These are phyloP conservation scores for Pythium rishiriense DNA, from an alignment of 352 stramenopile genomes.

Conservation along the genomic window DNA sequence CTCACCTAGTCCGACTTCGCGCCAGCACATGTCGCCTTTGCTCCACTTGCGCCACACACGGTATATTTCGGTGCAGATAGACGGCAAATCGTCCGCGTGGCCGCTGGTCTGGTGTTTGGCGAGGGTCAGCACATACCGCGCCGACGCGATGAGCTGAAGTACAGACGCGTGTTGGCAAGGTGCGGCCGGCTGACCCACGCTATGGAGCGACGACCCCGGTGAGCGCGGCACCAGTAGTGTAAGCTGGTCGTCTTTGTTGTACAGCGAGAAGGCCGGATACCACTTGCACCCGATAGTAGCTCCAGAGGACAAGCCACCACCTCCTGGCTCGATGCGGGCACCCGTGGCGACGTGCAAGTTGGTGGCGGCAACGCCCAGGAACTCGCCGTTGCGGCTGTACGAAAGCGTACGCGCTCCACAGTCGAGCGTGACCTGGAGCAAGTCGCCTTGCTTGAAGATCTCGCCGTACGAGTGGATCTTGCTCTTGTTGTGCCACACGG, in stretches of 20 bases:
- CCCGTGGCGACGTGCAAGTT: conserved; percentile 45
- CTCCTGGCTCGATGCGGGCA: not conserved
- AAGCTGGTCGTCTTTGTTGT: conserved; percentile 91
- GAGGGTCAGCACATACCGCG: not conserved
- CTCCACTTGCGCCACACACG: conserved; percentile 14
- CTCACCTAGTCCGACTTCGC: conserved; percentile 16
- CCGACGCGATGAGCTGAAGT: conserved; percentile 25
- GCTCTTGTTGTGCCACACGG: conserved; percentile 91
- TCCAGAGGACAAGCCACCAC: not conserved
- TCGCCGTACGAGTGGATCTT: conserved; percentile 89
- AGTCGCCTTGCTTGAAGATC: conserved; percentile 90
- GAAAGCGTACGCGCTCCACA: conserved; percentile 77
- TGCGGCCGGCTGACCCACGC: not conserved
- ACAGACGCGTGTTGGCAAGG: conserved; percentile 44
- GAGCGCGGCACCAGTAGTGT: conserved; percentile 55
- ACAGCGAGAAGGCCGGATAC: conserved; percentile 90
- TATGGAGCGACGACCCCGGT: not conserved
- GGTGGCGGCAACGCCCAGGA: conserved; percentile 81
- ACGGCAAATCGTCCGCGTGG: not conserved
- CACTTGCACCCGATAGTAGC: conserved; percentile 41
- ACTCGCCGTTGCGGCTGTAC: conserved; percentile 87
- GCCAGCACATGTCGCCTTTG: conserved; percentile 11
- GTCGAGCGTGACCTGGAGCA: conserved; percentile 84
- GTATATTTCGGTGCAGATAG: not conserved
- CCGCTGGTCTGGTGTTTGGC: not conserved